Evolutionary conservation across 2,329 filamentous ascomycete species (phyloP).

Genomic region (Kalmusia sp.): DNA sequence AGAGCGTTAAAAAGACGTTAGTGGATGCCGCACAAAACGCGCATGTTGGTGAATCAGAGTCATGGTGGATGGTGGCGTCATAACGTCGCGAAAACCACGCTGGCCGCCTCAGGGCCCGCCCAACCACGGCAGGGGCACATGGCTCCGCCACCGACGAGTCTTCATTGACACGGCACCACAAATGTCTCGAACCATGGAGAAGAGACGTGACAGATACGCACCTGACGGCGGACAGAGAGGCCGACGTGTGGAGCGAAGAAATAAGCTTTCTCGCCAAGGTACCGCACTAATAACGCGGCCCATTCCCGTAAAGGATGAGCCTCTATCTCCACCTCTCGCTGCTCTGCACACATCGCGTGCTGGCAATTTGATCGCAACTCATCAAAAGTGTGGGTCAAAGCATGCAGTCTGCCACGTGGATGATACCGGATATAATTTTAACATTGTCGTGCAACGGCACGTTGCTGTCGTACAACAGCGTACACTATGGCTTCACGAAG

Average conservation of each 20-base stretch:
- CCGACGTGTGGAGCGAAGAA: background rate
- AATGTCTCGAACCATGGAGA: background rate
- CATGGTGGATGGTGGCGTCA: constrained; percentile 10
- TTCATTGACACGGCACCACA: background rate
- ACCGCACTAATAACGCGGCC: background rate
- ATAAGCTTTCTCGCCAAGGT: background rate
- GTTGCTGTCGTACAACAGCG: too few species aligned
- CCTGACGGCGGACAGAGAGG: background rate
- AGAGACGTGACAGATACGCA: constrained; percentile 3
- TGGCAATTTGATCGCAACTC: background rate
- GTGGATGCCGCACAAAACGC: constrained; percentile 31
- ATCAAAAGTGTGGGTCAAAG: background rate
- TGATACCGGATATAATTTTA: background rate
- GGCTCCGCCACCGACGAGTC: background rate
- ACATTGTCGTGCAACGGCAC: too few species aligned
- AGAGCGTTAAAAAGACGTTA: constrained; percentile 23
- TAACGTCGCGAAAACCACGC: constrained; percentile 25
- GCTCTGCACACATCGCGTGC: background rate
- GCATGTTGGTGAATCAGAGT: constrained; percentile 14
- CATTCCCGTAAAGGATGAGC: background rate
- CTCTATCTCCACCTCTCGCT: constrained; percentile 1
- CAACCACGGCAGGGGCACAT: constrained; percentile 4
- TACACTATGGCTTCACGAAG: too few species aligned
- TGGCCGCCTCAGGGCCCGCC: background rate
- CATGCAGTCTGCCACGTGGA: background rate